These are phyloP conservation scores for Nasturtium officinale DNA, from an alignment of 345 rosid species.

Conservation along the genomic window DNA sequence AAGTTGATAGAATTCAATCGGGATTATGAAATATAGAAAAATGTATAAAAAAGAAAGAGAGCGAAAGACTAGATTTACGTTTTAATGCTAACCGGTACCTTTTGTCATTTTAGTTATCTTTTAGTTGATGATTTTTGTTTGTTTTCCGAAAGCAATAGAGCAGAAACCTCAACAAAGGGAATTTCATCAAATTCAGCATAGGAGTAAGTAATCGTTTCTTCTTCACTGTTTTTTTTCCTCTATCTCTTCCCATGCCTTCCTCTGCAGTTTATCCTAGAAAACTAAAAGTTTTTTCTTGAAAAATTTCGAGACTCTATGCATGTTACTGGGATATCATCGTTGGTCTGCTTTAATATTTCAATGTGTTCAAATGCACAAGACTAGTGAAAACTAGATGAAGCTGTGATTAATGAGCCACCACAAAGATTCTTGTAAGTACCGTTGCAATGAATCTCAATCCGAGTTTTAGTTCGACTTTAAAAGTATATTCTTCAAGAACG, in stretches of 20 bases:
- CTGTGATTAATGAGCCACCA: neutral
- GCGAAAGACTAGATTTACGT: neutral
- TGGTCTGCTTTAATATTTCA: neutral
- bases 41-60: neutral
- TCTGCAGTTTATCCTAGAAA: constrained; percentile 48
- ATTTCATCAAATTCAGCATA: constrained; percentile 47
- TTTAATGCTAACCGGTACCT: constrained; percentile 15
- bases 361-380: neutral
- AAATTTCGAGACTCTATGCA: neutral
- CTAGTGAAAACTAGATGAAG: neutral
- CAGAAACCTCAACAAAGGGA: constrained; percentile 53
- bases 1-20: neutral
- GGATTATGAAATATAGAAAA: neutral
- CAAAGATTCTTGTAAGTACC: constrained; percentile 39
- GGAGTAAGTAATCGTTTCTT: constrained; percentile 36
- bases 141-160: constrained; percentile 37
- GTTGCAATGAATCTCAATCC: constrained; percentile 64
- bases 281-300: neutral
- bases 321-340: neutral
- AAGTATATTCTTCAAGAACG: constrained; percentile 74
- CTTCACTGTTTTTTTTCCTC: constrained; percentile 40
- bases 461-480: constrained; percentile 64
- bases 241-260: constrained; percentile 36
- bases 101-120: constrained; percentile 30
- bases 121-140: constrained; percentile 36